Evolutionary conservation across 2,329 filamentous ascomycete genomes (phyloP).

Genomic region (Corinectria fuckeliana): DNA sequence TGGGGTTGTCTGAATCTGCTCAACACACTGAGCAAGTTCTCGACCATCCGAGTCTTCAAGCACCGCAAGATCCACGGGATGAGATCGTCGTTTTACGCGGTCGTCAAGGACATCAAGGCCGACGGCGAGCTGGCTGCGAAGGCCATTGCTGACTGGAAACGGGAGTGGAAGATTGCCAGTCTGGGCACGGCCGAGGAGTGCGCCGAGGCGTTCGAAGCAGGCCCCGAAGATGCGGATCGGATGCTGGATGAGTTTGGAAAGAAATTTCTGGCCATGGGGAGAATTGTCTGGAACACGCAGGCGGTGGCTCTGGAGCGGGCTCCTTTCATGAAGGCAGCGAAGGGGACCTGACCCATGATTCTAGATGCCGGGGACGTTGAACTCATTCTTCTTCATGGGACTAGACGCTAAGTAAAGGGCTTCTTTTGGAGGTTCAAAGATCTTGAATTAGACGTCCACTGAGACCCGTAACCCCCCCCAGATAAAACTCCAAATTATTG

Average conservation of each 20-base stretch:
- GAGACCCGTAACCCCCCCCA: no score
- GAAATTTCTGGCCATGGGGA: conserved; percentile 12
- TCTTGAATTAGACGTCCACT: no score
- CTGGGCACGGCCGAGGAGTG: conserved; percentile 36
- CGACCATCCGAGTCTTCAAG: conserved; percentile 50
- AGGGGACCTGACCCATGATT: neutral
- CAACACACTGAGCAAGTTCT: conserved; percentile 49
- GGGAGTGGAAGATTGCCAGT: conserved; percentile 47
- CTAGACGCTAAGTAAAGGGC: neutral
- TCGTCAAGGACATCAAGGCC: conserved; percentile 52
- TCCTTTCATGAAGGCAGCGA: conserved; percentile 2
- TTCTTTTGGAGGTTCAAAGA: no score
- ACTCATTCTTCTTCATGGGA: neutral
- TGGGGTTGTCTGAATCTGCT: conserved; percentile 48
- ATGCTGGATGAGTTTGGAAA: conserved; percentile 22
- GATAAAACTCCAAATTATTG: no score
- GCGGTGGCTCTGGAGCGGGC: conserved; percentile 17
- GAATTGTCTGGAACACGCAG: conserved; percentile 23
- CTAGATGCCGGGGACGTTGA: neutral
- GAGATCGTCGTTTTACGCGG: conserved; percentile 59
- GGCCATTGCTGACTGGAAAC: conserved; percentile 50
- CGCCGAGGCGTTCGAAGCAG: neutral
- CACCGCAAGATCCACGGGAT: conserved; percentile 47
- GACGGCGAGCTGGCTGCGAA: conserved; percentile 38
- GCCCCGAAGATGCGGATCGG: neutral